Conservation (phyloP, 1,284 basidiomycete species). For the Boletus hoseneyae region DNA sequence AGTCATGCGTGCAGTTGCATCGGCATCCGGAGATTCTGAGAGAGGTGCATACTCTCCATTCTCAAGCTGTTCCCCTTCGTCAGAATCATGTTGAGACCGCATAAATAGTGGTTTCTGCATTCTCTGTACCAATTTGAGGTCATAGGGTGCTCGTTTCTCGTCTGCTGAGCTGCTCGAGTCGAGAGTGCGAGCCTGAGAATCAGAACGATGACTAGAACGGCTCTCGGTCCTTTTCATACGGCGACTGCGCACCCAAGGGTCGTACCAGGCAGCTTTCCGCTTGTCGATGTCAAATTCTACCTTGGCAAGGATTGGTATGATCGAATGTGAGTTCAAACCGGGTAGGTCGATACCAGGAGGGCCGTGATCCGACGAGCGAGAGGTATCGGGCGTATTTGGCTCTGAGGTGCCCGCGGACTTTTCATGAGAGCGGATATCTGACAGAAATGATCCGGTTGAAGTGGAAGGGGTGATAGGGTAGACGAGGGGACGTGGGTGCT, state of each 20-base stretch:
- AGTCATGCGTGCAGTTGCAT: conserved; percentile 12
- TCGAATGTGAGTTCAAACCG: conserved; percentile 56
- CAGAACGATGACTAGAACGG: conserved; percentile 30
- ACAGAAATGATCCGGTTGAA: conserved; percentile 47
- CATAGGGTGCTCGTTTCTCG: conserved; percentile 41
- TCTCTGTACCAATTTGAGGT: conserved; percentile 49
- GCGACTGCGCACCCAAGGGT: conserved; percentile 69
- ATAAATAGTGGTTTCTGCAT: conserved; percentile 39
- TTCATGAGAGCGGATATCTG: conserved; percentile 44
- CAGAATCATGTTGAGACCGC: conserved; percentile 26
- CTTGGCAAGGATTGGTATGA: conserved; percentile 81
- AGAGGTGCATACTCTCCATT: conserved; percentile 35
- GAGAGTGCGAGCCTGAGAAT: conserved; percentile 23
- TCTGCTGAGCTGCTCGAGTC: conserved; percentile 24
- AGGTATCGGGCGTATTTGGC: conserved; percentile 57
- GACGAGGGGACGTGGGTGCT: conserved; percentile 32
- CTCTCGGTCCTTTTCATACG: conserved; percentile 52
- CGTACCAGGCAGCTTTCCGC: conserved; percentile 75
- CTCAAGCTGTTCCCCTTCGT: conserved; percentile 19
- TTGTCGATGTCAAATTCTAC: conserved; percentile 85
- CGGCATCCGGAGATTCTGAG: conserved; percentile 31
- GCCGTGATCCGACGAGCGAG: conserved; percentile 42
- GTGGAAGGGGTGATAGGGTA: conserved; percentile 51
- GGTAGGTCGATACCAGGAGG: conserved; percentile 58
- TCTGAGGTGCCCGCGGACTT: conserved; percentile 48